Percentiles rank a stretch among this genome's conserved stretches.
These are phyloP conservation scores for Westerdykella ornata DNA, from an alignment of 2,329 filamentous ascomycete species.

Conservation along the genomic window DNA sequence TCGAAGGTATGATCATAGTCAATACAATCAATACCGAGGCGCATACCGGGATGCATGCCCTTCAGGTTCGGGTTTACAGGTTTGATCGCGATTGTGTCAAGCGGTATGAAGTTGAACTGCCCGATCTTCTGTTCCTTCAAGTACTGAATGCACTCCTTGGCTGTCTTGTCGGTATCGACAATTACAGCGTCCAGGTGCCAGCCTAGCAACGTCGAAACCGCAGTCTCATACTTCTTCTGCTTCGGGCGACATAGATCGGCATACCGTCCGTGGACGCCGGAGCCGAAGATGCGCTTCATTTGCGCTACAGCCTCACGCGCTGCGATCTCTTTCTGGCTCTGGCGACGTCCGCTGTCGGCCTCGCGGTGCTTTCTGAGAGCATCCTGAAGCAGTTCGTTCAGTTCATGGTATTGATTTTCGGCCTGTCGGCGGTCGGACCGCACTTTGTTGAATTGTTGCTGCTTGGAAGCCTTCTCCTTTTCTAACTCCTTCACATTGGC, in stretches of 20 bases:
- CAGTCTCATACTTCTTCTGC: conserved; percentile 92
- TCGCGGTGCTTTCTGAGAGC: conserved; percentile 74
- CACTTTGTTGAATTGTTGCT: conserved; percentile 74
- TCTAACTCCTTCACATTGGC: conserved; percentile 60
- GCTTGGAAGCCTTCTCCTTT: conserved; percentile 76
- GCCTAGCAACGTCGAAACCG: conserved; percentile 85
- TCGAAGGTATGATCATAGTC: conserved; percentile 85
- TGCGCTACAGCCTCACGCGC: conserved; percentile 78
- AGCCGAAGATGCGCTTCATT: conserved; percentile 79
- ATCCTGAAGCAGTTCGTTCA: conserved; percentile 85
- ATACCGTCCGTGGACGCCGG: conserved; percentile 79
- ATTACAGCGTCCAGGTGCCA: conserved; percentile 91
- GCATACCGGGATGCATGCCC: conserved; percentile 72
- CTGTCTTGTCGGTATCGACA: conserved; percentile 91
- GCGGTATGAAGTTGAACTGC: conserved; percentile 87
- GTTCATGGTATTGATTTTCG: conserved; percentile 74
- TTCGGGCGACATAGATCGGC: conserved; percentile 92
- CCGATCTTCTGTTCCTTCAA: conserved; percentile 82
- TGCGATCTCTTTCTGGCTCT: conserved; percentile 72
- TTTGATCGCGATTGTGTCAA: conserved; percentile 96
- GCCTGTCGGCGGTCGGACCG: conserved; percentile 41
- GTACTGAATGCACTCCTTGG: conserved; percentile 88
- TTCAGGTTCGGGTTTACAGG: conserved; percentile 85
- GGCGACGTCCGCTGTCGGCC: conserved; percentile 75
- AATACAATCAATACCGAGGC: conserved; percentile 90